A percentile compares a stretch with the other conserved stretches of the same genome.
These are phyloP conservation scores for Cucurbita ficifolia DNA, from an alignment of 306 rosid species.

Conservation along the genomic window DNA sequence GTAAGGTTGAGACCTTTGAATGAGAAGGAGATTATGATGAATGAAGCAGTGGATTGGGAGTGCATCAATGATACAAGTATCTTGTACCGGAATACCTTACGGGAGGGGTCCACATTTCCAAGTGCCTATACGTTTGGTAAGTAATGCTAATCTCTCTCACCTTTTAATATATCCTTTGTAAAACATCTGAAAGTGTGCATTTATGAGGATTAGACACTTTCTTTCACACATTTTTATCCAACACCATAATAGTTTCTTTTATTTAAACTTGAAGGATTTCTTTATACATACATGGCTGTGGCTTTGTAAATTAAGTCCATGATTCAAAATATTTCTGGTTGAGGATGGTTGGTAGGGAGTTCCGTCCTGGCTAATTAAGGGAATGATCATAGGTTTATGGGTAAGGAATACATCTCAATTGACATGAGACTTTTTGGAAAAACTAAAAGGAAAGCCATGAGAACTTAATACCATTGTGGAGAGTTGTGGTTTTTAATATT, in stretches of 20 bases:
- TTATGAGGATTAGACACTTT: neutral
- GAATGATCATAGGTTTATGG: no score
- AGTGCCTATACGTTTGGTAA: slow-evolving; percentile 91
- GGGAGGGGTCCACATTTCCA: slow-evolving; percentile 98
- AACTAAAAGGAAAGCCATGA: no score
- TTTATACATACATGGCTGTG: neutral
- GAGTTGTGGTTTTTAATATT: no score
- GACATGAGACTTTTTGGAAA: no score
- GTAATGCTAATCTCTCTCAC: neutral
- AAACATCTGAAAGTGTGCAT: neutral
- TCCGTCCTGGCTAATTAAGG: no score
- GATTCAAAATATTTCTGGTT: neutral
- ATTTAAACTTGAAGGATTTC: neutral
- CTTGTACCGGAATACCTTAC: slow-evolving; percentile 74
- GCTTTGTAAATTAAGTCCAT: neutral
- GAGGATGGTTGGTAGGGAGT: no score
- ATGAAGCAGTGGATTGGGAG: slow-evolving; percentile 92
- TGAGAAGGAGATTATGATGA: slow-evolving; percentile 55
- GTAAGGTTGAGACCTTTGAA: slow-evolving; percentile 82
- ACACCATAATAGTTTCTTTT: neutral
- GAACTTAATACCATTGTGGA: no score
- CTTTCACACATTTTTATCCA: neutral
- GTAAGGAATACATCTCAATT: no score
- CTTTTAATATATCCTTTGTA: neutral
- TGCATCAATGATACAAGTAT: slow-evolving; percentile 86